Evolutionary conservation across 2,329 filamentous ascomycete species (phyloP).

Genomic region (Cercospora sesami): DNA sequence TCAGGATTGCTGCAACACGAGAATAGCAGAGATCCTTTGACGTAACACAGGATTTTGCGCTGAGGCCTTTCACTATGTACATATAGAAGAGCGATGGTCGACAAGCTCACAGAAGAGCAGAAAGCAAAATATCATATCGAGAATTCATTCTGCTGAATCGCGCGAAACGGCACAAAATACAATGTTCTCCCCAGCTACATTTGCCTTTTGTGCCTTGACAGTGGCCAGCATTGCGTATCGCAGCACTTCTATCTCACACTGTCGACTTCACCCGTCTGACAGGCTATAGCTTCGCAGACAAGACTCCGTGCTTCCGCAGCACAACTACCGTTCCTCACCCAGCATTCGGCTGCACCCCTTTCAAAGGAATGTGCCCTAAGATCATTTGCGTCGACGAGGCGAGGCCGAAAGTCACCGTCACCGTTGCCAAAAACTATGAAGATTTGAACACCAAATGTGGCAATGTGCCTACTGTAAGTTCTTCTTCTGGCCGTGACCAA

Average conservation of each 20-base stretch:
- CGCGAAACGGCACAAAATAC: not conserved
- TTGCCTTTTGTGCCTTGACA: not conserved
- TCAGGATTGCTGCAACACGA: not conserved
- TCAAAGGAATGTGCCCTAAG: slow-evolving; percentile 12
- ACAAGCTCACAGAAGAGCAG: not conserved
- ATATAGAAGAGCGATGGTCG: not conserved
- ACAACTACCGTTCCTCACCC: slow-evolving; percentile 18
- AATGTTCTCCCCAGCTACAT: not conserved
- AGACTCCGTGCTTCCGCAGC: slow-evolving; percentile 16
- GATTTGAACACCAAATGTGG: slow-evolving; percentile 1
- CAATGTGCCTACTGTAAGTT: slow-evolving; percentile 14
- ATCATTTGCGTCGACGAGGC: slow-evolving; percentile 14
- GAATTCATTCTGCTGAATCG: not conserved
- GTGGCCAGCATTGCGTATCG: not conserved
- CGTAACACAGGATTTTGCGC: not conserved
- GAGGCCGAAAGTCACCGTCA: slow-evolving; percentile 15
- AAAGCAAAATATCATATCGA: not conserved
- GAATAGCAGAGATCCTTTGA: not conserved
- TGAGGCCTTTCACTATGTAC: not conserved
- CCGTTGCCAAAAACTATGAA: slow-evolving; percentile 11
- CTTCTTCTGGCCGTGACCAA: not conserved
- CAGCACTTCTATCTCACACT: not conserved
- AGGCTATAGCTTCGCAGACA: not conserved
- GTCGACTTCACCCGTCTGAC: not conserved
- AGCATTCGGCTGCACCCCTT: slow-evolving; percentile 15